A percentile compares a stretch with the other conserved stretches of the same genome.
Conservation (phyloP, 192 early-diverging fungal species). For the Backusella mclennaniae region DNA sequence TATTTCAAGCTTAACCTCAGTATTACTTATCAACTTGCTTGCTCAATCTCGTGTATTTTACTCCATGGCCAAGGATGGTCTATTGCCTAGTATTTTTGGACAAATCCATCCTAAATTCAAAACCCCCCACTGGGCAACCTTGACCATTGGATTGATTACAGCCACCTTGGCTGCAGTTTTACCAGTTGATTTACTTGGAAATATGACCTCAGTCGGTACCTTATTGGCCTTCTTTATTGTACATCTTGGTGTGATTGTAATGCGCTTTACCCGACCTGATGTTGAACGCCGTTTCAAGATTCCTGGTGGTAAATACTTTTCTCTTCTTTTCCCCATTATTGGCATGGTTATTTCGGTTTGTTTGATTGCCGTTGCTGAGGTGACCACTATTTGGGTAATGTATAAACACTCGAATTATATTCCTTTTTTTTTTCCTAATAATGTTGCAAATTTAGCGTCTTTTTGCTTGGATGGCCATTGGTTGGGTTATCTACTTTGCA, state of each 20-base stretch:
- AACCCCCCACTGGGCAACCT: conserved; percentile 75
- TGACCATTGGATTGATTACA: conserved; percentile 63
- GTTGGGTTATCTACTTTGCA: conserved; percentile 66
- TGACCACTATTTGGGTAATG: conserved; percentile 52
- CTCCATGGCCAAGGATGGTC: conserved; percentile 84
- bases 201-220: conserved; percentile 85
- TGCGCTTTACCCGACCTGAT: conserved; percentile 78
- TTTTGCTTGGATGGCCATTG: conserved; percentile 76
- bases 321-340: conserved; percentile 57
- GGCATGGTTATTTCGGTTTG: conserved; percentile 59
- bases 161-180: conserved; percentile 71
- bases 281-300: conserved; percentile 68
- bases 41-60: conserved; percentile 88
- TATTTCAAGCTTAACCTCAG: conserved; percentile 57
- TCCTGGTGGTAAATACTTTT: conserved; percentile 49
- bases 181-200: conserved; percentile 80
- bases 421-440: background rate
- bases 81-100: conserved; percentile 73
- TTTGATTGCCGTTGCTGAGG: conserved; percentile 65
- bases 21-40: conserved; percentile 74
- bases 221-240: conserved; percentile 85
- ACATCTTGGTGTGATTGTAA: conserved; percentile 70
- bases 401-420: background rate
- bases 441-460: conserved; percentile 42
- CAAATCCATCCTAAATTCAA: conserved; percentile 69